Evolutionary conservation across 495 filamentous ascomycete species (phyloP), one percentile per base, ranked within the genome.

Genomic region (Neurospora sp.): DNA sequence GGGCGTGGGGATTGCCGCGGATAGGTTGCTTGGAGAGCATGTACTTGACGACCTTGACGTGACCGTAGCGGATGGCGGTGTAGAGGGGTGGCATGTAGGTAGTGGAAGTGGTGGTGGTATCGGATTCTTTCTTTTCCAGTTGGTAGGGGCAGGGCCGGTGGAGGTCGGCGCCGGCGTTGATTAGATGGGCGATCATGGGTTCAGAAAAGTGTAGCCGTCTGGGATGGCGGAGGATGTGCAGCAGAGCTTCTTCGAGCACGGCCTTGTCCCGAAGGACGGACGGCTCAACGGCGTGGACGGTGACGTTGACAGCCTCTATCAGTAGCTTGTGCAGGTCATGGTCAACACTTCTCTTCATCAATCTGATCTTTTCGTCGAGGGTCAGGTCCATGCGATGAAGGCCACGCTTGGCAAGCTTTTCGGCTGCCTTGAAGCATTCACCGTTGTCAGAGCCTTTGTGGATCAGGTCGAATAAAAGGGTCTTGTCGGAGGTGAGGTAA

Each of bases 11-110:
- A 20, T 73, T 73, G 4, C 72, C 72, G 3, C 68, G 68, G 35
- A 70, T 70, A 4, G 68, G 72, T 9, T 73, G 72, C 35, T 39
- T 45, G 18, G 12, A 20, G n/a, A 73, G 40, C 72, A 73, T 73
- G 41, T 39, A 14, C 9, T 53, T 48, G 10, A 73, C 53, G 18
- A 40, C 53, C 27, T 61, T 61, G 14, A 61, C 53, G 6, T 61
- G 53, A 14, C 53, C 53, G 53, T 61, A 61, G 53, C 53, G 27
- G 53, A 61, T 61, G 53, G 53, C 53, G 27, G 35, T 38, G 53
- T 48, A 70, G 40, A 38, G 31, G 14, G 41, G 31, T 3, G 40
- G n/a, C 37, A 31, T 16, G 40, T 8, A 16, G 22, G 41, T 9
- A 0, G 40, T 4, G 6, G 18, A 3, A 37, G 68, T 18, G 72